Conservation (phyloP, 148 eudicot genomes). For the Hydrangea macrophylla region DNA sequence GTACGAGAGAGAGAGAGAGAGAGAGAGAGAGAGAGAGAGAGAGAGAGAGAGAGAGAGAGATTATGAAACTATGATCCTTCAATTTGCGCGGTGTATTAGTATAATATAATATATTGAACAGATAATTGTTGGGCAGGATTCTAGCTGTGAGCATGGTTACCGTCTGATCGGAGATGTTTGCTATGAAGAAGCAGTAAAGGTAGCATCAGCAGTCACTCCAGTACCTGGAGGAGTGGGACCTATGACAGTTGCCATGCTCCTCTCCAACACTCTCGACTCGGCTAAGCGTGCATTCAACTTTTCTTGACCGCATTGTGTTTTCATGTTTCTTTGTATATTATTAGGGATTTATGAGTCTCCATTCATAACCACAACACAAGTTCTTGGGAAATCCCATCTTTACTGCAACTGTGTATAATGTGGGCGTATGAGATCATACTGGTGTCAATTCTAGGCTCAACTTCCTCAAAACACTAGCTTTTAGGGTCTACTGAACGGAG, state of each 20-base stretch:
- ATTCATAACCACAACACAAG: too few relatives aligned
- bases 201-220: slow-evolving; percentile 73
- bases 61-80: too few relatives aligned
- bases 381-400: too few relatives aligned
- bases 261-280: slow-evolving; percentile 60
- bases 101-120: not conserved
- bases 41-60: not conserved
- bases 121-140: slow-evolving; percentile 43
- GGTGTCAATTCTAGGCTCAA: too few relatives aligned
- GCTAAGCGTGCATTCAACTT: slow-evolving; percentile 52
- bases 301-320: slow-evolving; percentile 15
- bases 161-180: slow-evolving; percentile 71
- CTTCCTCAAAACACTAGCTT: too few relatives aligned
- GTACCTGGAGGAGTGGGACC: slow-evolving; percentile 91
- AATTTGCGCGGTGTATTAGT: not conserved
- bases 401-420: too few relatives aligned
- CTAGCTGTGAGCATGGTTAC: slow-evolving; percentile 48
- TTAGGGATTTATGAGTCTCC: too few relatives aligned
- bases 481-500: too few relatives aligned
- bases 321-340: too few relatives aligned
- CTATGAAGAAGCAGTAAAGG: slow-evolving; percentile 59
- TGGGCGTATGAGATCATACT: too few relatives aligned
- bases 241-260: slow-evolving; percentile 84
- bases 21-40: not conserved
- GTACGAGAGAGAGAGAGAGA: not conserved